Evolutionary conservation across 345 rosid species (phyloP), one percentile per base, ranked within the genome.

Genomic region (Aegle marmelos): DNA sequence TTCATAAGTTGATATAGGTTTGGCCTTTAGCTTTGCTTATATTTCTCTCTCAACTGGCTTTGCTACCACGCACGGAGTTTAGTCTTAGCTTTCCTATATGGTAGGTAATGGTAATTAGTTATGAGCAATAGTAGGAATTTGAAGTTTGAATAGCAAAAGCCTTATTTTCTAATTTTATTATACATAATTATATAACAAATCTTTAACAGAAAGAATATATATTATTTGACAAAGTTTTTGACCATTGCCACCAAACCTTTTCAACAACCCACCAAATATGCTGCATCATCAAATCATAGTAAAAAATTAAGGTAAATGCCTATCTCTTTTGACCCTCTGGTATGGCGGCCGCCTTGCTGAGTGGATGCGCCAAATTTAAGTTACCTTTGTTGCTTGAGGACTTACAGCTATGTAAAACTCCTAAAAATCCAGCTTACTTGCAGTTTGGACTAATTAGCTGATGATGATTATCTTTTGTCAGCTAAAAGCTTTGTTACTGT

Each of bases 131-230:
- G 60, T 45, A 27, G 25, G 58, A 39, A 39, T 30, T 30, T 7
- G 64, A 36, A 33, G 63, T 50, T 28, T 63, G 60, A 53, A 19
- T 34, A 4, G 25, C 63, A 58, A 45, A 27, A 9, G 62, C 19
- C 19, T 16, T 28, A 16, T 58, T 11, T 56, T 57, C 53, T 0
- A 62, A 19, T 72, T 30, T 27, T 66, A 33, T 19, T 14, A 54
- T 39, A 54, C 58, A 39, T 34, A 24, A 37, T 61, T 28, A 30
- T 17, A 73, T 36, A 72, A 68, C 79, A 75, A 80, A 56, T 34
- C 67, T 78, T 80, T 75, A 72, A 67, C 78, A 5, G 22, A 17
- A 80, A 80, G 67, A 76, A 65, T 71, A 41, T 73, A 53, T 9
- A 30, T 62, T 68, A 16, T 17, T 34, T 1, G 28, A 74, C 22